phyloP scores from a whole-genome alignment of 2,329 filamentous ascomycete genomes.

The Claviceps cyperi region DNA sequence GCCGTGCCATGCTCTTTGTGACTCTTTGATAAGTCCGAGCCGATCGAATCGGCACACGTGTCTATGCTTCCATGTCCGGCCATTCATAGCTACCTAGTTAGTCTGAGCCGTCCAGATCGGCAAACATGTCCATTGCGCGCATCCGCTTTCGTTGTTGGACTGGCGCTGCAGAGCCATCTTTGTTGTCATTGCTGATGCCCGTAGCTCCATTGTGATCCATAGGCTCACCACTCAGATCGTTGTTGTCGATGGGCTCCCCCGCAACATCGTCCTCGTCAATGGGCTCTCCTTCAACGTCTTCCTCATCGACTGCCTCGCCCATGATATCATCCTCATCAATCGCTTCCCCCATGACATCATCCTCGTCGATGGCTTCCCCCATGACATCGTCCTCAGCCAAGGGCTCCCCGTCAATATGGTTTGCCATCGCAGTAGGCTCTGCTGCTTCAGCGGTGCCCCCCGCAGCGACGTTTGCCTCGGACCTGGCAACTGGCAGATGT shows the following conservation, averaged over 20 bases:
- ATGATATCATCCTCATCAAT: constrained; percentile 27
- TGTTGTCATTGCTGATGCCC: constrained; percentile 16
- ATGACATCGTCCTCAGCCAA: constrained; percentile 29
- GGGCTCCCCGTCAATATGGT: constrained; percentile 24
- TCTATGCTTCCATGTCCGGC: not conserved
- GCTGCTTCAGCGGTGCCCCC: constrained; percentile 4
- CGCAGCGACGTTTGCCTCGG: constrained; percentile 4
- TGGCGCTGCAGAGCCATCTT: constrained; percentile 15
- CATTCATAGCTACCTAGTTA: not conserved
- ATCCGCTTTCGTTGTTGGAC: constrained; percentile 43
- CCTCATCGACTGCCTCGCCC: constrained; percentile 22
- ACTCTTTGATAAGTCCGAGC: constrained; percentile 11
- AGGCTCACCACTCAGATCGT: constrained; percentile 26
- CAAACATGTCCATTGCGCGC: constrained; percentile 78
- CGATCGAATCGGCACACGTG: constrained; percentile 59
- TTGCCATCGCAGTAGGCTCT: constrained; percentile 16
- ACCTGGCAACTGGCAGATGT: constrained; percentile 9
- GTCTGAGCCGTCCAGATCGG: constrained; percentile 47
- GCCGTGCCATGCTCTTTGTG: not conserved
- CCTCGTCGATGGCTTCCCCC: constrained; percentile 30
- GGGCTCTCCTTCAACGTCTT: too few relatives aligned
- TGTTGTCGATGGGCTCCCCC: constrained; percentile 25
- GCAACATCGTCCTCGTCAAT: constrained; percentile 22
- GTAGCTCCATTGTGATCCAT: constrained; percentile 29
- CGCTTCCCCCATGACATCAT: constrained; percentile 32